These are phyloP conservation scores for Epicoccum nigrum DNA, from an alignment of 2,329 filamentous ascomycete genomes.

Conservation along the genomic window DNA sequence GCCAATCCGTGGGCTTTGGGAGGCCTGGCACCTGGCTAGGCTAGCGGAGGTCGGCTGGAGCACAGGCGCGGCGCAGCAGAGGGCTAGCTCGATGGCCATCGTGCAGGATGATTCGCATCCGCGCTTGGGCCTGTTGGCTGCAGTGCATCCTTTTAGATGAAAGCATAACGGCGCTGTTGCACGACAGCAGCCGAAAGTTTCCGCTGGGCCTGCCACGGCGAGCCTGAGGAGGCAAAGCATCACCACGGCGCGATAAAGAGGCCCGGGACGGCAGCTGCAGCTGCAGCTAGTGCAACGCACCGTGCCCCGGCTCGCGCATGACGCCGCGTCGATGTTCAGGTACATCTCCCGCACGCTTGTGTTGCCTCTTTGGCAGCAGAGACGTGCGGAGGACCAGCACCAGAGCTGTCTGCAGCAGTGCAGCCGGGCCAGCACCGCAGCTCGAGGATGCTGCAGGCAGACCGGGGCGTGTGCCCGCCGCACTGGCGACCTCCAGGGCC, in stretches of 20 bases:
- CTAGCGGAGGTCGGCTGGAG: conserved; percentile 1
- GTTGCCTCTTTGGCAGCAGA: conserved; percentile 8
- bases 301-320: conserved; percentile 33
- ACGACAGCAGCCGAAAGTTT: conserved; percentile 37
- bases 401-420: background rate
- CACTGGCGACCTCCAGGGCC: conserved; percentile 1
- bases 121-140: conserved; percentile 24
- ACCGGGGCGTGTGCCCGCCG: background rate
- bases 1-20: conserved; percentile 11
- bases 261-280: conserved; percentile 25
- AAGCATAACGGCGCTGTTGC: conserved; percentile 33
- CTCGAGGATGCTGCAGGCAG: background rate
- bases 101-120: conserved; percentile 34
- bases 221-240: conserved; percentile 10
- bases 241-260: conserved; percentile 23
- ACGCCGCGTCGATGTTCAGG: conserved; percentile 32
- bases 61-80: conserved; percentile 26
- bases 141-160: conserved; percentile 35
- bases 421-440: background rate
- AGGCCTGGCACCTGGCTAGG: no score
- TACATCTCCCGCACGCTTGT: conserved; percentile 38
- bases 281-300: conserved; percentile 34
- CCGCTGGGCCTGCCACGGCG: conserved; percentile 25
- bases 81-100: conserved; percentile 25
- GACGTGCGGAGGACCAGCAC: background rate